Base-by-base conservation (phyloP, 2,329 filamentous ascomycete species). In the Seiridium unicorne region DNA sequence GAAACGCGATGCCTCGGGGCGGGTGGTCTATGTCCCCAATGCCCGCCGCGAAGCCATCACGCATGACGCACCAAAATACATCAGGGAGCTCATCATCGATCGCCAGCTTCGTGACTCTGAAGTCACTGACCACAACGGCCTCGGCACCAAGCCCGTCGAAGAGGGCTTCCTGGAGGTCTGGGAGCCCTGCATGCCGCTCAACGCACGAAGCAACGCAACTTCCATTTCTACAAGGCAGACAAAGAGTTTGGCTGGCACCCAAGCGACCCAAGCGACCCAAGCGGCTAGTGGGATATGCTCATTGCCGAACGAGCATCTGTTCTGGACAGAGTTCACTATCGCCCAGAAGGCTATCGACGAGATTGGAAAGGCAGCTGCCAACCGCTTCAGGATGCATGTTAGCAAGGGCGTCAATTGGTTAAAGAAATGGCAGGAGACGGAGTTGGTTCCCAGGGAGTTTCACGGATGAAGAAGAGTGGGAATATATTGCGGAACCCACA, bases 301-400 rank as follows among this genome's bases (percentile, higher is more conserved):
- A 2, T 66, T 69, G 3, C 79, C 79, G 1, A 70, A 79, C 11
- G 73, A 79, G 10, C 80, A 83, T 61, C 71, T 87, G 2, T 86
- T 84, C 68, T 81, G 79, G 69, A 81, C 82, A 54, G 73, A 75
- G 0, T 84, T 84, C 47, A 80, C 75, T 0, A 70, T 85, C 3
- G 73, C 73, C 11, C 63, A 64, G 44, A 68, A 70, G 31, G 77
- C 74, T 13, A 75, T 78, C 3, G 58, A 64, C 10, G 66, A 65
- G 47, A 66, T 77, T 31, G 75, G 74, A 2, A 65, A 61, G 38
- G 66, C 68, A 5, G 65, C 73, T 3, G 71, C 65, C 5, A 62
- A 64, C 13, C 44, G 63, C 5, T 61, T 68, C 44, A 61, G 62
- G 7, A 62, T 62, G 4, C 65, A 68, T 47, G 59, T 62, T 7